A percentile compares a stretch with the other conserved stretches of the same genome.
Conservation (phyloP, 2,329 filamentous ascomycete species). For the Pyricularia pennisetigena region DNA sequence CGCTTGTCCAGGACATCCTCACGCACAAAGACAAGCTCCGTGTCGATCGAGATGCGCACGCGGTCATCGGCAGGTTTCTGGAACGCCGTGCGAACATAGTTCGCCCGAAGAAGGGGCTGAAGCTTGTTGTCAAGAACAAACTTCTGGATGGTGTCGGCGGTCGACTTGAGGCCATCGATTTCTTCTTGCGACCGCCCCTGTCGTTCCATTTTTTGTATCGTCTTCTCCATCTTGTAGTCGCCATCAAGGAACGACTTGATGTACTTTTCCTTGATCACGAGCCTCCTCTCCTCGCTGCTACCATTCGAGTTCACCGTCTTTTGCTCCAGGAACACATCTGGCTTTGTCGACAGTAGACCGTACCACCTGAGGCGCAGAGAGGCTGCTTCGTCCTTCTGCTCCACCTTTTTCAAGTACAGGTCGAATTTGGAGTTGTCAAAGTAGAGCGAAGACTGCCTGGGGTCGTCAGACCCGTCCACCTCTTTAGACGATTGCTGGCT, state of each 20-base stretch:
- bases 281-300: slow-evolving; percentile 66
- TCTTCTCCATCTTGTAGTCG: slow-evolving; percentile 88
- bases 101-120: slow-evolving; percentile 78
- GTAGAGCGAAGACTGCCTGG: slow-evolving; percentile 89
- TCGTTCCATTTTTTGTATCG: slow-evolving; percentile 74
- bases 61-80: slow-evolving; percentile 90
- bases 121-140: slow-evolving; percentile 72
- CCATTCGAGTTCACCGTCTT: slow-evolving; percentile 74
- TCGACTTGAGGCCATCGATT: slow-evolving; percentile 58
- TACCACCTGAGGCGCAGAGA: slow-evolving; percentile 89
- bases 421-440: slow-evolving; percentile 84
- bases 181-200: slow-evolving; percentile 57
- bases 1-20: slow-evolving; percentile 68
- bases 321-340: slow-evolving; percentile 79
- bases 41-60: slow-evolving; percentile 87
- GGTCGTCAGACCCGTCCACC: slow-evolving; percentile 71
- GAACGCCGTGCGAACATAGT: slow-evolving; percentile 90
- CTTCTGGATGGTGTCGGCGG: slow-evolving; percentile 66
- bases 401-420: slow-evolving; percentile 79
- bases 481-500: slow-evolving; percentile 80
- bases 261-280: slow-evolving; percentile 90
- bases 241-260: slow-evolving; percentile 78
- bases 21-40: slow-evolving; percentile 78
- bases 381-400: slow-evolving; percentile 62
- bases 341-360: slow-evolving; percentile 67